Evolutionary conservation across 495 filamentous ascomycete genomes (phyloP), one percentile per base, ranked within the genome.

Genomic region (Cercophora newfieldiana): DNA sequence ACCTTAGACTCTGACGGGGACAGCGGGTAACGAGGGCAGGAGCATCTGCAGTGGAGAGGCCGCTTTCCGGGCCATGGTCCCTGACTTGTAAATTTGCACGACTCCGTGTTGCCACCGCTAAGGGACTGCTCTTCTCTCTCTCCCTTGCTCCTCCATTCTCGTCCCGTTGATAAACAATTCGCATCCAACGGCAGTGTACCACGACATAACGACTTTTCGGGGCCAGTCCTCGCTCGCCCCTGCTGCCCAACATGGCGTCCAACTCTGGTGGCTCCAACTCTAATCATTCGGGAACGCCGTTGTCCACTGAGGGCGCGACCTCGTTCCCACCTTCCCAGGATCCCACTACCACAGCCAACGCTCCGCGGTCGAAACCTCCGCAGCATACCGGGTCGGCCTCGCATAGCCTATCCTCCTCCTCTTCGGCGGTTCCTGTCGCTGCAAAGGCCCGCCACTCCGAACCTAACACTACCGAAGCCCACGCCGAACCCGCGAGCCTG

Each of bases 361-460:
- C 53, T 54, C 28, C 25, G 50, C 61, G 28, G 50, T 44, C 49
- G 51, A 44, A 19, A 19, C 62, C 54, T 29, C 54, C 7, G 26
- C 69, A 63, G 25, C 67, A 64, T 58, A 33, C 64, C 18, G 60
- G 55, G 49, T 73, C 68, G 26, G 70, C 71, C 33, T 72, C 71
- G 7, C 71, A 64, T 19, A 73, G 14, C 31, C 50, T 71, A 5
- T 68, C 67, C 5, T 69, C 74, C 1, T 71, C 73, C 16, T 73
- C 73, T 6, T 50, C 61, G 56, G 25, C 47, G 24, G 54, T 54
- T 22, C 62, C 53, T 33, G 71, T 75, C 6, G 65, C 82, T 30
- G 81, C 65, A 56, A 89, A 88, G 69, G 77, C 83, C 59, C 76
- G 81, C 44, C 80, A 85, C 70, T 81, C 80, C 3, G 86, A 87